Percentiles rank a stretch among this genome's conserved stretches.
phyloP scores from a whole-genome alignment of 225 moss, liverwort and hornwort species.

The Rhytidiadelphus loreus region DNA sequence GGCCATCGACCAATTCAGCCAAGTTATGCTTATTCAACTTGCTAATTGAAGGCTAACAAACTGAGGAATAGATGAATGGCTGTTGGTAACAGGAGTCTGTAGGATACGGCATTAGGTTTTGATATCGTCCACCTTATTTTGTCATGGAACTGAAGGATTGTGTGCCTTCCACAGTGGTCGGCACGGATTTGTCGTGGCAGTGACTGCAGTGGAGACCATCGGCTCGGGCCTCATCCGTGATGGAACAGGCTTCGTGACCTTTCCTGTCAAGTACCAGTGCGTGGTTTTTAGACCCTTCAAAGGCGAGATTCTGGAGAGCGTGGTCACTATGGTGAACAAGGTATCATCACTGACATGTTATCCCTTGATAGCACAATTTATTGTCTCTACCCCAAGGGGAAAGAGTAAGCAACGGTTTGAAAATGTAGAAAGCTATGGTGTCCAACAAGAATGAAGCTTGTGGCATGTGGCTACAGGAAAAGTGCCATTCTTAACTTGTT shows the following conservation, averaged over 20 bases:
- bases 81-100: neutral
- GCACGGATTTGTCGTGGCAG: slow-evolving; percentile 86
- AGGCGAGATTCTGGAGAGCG: slow-evolving; percentile 81
- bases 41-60: neutral
- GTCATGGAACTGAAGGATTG: neutral
- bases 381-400: neutral
- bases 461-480: neutral
- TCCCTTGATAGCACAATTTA: neutral
- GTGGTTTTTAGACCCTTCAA: slow-evolving; percentile 90
- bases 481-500: neutral
- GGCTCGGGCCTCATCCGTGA: slow-evolving; percentile 84
- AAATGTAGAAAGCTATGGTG: neutral
- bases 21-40: neutral
- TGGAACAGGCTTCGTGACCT: slow-evolving; percentile 85
- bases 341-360: neutral
- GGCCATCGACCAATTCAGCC: neutral
- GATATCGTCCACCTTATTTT: neutral
- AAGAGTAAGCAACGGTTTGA: neutral
- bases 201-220: slow-evolving; percentile 83
- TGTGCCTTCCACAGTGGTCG: slow-evolving; percentile 43
- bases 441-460: neutral
- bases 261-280: slow-evolving; percentile 89
- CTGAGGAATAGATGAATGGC: neutral
- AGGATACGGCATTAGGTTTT: neutral
- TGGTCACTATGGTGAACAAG: slow-evolving; percentile 94